Conservation (phyloP, 2,329 filamentous ascomycete species). For the Plenodomus biglobosus region DNA sequence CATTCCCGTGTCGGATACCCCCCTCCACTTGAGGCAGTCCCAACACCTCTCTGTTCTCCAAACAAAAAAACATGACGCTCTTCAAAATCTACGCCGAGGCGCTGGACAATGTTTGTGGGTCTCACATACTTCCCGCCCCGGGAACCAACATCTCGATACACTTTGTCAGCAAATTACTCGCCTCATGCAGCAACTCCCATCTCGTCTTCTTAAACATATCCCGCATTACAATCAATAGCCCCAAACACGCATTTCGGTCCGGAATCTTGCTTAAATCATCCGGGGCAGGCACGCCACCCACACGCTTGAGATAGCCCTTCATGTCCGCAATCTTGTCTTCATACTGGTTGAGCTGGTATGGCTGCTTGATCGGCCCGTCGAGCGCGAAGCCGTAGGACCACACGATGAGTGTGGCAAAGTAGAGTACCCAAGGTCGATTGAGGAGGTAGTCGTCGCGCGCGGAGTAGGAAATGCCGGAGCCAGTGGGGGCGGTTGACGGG, state of each 20-base stretch:
- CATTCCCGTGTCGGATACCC: neutral
- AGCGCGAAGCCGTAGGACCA: slow-evolving; percentile 94
- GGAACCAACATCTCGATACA: slow-evolving; percentile 67
- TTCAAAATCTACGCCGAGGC: too few species aligned
- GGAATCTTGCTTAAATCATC: slow-evolving; percentile 73
- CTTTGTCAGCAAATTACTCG: slow-evolving; percentile 74
- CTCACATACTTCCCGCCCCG: slow-evolving; percentile 18
- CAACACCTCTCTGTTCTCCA: too few species aligned
- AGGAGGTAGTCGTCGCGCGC: slow-evolving; percentile 86
- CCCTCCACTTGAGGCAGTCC: neutral
- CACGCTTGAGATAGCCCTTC: slow-evolving; percentile 72
- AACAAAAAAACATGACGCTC: too few species aligned
- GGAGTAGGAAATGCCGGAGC: slow-evolving; percentile 60
- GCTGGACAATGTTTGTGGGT: neutral
- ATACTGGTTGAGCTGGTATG: slow-evolving; percentile 57
- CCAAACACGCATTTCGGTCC: slow-evolving; percentile 80
- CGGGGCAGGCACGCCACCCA: slow-evolving; percentile 71
- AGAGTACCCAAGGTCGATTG: slow-evolving; percentile 92
- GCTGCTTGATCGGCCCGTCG: slow-evolving; percentile 70
- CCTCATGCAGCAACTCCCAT: slow-evolving; percentile 92
- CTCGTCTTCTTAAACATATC: slow-evolving; percentile 79
- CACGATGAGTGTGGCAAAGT: slow-evolving; percentile 87
- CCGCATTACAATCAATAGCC: slow-evolving; percentile 77
- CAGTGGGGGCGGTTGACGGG: slow-evolving; percentile 26
- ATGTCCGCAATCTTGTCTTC: slow-evolving; percentile 75